Evolutionary conservation across 2,329 filamentous ascomycete species (phyloP).

Genomic region (Aphanocladium album): DNA sequence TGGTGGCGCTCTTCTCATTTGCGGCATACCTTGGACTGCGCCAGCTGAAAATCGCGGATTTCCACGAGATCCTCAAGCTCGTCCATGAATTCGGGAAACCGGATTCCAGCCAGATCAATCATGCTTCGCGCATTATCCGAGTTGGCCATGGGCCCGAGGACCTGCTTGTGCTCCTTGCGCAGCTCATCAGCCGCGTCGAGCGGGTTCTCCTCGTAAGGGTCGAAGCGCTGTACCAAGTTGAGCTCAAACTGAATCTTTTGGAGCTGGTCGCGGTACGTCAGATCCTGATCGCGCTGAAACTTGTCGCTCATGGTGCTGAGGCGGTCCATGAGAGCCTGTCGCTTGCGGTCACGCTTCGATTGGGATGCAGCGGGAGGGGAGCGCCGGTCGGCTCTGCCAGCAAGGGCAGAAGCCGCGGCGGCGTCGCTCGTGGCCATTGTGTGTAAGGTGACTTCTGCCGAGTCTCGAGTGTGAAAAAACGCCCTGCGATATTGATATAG

Average conservation of each 20-base stretch:
- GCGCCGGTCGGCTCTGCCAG: constrained; percentile 31
- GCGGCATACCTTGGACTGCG: constrained; percentile 68
- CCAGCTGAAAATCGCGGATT: constrained; percentile 76
- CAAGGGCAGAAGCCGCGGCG: constrained; percentile 27
- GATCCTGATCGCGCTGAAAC: constrained; percentile 76
- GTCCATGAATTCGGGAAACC: constrained; percentile 79
- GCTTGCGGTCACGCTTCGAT: constrained; percentile 87
- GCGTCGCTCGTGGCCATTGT: constrained; percentile 38
- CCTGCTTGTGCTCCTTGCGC: constrained; percentile 50
- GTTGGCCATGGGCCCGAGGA: constrained; percentile 33
- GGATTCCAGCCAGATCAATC: constrained; percentile 71
- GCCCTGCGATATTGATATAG: not conserved
- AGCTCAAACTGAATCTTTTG: constrained; percentile 90
- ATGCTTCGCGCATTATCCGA: constrained; percentile 48
- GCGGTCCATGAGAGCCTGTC: constrained; percentile 75
- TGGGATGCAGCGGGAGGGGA: constrained; percentile 36
- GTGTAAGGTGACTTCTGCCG: constrained; percentile 1
- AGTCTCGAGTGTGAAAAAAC: not conserved
- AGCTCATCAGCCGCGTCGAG: constrained; percentile 66
- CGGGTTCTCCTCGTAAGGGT: constrained; percentile 69
- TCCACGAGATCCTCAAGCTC: constrained; percentile 86
- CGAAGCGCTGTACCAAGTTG: constrained; percentile 76
- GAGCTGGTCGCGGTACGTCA: constrained; percentile 81
- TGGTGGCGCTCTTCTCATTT: not conserved
- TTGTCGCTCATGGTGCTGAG: constrained; percentile 69